phyloP scores from a whole-genome alignment of 495 filamentous ascomycete genomes.

The Cudoniella acicularis region DNA sequence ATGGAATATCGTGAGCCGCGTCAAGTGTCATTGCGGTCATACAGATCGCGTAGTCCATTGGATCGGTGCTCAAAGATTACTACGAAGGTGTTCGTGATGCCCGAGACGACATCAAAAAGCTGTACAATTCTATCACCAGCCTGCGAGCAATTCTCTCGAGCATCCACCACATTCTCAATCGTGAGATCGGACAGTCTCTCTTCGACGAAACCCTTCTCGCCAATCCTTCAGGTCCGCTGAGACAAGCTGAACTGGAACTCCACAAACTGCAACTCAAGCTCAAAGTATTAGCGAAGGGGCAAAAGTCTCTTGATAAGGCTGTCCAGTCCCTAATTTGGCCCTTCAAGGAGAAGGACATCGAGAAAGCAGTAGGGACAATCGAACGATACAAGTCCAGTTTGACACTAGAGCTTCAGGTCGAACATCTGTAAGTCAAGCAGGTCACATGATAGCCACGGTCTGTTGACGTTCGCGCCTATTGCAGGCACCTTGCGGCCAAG shows the following conservation, averaged over 20 bases:
- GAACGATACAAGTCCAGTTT: conserved; percentile 4
- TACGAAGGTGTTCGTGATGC: conserved; percentile 2
- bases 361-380: neutral
- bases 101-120: conserved; percentile 1
- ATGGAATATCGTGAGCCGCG: neutral
- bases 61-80: neutral
- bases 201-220: neutral
- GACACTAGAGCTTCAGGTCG: neutral
- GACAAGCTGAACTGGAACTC: neutral
- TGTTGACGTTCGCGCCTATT: neutral
- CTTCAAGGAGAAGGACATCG: conserved; percentile 2
- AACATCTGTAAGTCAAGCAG: neutral
- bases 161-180: neutral
- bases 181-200: neutral
- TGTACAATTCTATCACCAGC: neutral
- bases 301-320: neutral
- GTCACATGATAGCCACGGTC: neutral
- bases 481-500: neutral
- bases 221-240: neutral
- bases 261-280: neutral
- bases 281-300: neutral
- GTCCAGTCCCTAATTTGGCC: neutral
- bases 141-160: neutral
- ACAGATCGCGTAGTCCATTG: neutral
- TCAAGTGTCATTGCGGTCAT: neutral